A percentile compares a stretch with the other conserved stretches of the same genome.
These are phyloP conservation scores for Heterobasidion annosum DNA, from an alignment of 1,284 basidiomycete species.

Conservation along the genomic window DNA sequence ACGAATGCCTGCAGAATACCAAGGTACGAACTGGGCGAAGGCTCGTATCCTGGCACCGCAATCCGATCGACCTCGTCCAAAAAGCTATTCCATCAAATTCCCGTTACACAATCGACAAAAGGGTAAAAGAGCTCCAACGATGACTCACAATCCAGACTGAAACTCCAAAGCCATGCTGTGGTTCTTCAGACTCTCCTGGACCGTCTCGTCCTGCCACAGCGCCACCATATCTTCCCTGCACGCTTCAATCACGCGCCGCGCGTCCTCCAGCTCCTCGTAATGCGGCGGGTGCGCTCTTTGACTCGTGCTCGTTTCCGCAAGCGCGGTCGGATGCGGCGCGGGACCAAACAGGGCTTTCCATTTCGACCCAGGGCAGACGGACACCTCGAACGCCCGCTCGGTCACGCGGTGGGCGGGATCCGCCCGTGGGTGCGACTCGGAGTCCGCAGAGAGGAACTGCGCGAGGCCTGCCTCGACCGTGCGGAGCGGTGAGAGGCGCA, in stretches of 20 bases:
- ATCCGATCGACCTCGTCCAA: constrained; percentile 59
- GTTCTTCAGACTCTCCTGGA: constrained; percentile 42
- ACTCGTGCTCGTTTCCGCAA: neutral
- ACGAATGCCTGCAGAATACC: neutral
- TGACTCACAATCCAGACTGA: constrained; percentile 55
- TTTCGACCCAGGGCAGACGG: constrained; percentile 35
- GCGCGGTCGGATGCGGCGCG: constrained; percentile 13
- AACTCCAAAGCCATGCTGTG: constrained; percentile 49
- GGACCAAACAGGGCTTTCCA: constrained; percentile 34
- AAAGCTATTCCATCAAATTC: constrained; percentile 23
- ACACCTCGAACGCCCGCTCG: constrained; percentile 36
- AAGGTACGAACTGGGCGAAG: constrained; percentile 22
- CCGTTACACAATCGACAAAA: neutral
- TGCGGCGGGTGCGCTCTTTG: neutral
- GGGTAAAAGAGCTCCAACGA: constrained; percentile 2
- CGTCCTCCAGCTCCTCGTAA: constrained; percentile 29
- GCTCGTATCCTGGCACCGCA: constrained; percentile 46
- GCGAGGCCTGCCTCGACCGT: constrained; percentile 47
- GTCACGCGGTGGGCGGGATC: neutral
- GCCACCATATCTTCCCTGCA: constrained; percentile 56
- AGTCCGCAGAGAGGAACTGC: constrained; percentile 32
- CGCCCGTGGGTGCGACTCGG: neutral
- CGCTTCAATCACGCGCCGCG: constrained; percentile 43
- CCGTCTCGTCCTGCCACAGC: constrained; percentile 53
- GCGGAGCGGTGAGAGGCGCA: constrained; percentile 43